Percentiles rank a stretch among this genome's conserved stretches.
Evolutionary conservation across 192 early-diverging fungal genomes (phyloP).

Genomic region (Coemansia sp.): DNA sequence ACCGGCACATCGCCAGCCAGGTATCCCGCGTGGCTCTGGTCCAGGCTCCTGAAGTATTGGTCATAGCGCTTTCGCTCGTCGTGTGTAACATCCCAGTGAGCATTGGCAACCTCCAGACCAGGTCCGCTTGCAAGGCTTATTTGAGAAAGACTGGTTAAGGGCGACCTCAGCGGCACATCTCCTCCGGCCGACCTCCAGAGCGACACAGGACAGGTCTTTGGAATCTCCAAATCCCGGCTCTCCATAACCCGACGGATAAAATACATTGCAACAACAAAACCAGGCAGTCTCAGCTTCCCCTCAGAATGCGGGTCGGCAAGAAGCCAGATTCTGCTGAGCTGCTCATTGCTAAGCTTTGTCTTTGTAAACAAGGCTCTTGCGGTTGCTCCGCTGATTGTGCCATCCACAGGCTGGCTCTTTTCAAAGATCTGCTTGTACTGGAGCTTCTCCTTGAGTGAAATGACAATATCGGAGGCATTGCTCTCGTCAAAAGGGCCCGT

Average conservation of each 20-base stretch:
- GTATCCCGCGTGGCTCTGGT: constrained; percentile 61
- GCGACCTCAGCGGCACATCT: constrained; percentile 42
- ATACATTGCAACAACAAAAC: constrained; percentile 92
- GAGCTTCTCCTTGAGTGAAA: constrained; percentile 57
- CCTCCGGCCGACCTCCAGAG: constrained; percentile 58
- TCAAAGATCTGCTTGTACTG: constrained; percentile 67
- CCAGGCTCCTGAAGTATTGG: constrained; percentile 75
- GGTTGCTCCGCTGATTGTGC: constrained; percentile 63
- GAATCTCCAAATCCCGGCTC: constrained; percentile 68
- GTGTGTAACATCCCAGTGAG: constrained; percentile 72
- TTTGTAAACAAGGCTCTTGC: constrained; percentile 77
- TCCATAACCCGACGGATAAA: constrained; percentile 82
- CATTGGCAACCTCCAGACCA: constrained; percentile 28
- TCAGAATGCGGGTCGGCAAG: constrained; percentile 75
- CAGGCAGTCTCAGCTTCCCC: constrained; percentile 73
- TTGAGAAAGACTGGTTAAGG: constrained; percentile 18
- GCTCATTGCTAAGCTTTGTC: constrained; percentile 78
- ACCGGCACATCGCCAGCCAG: constrained; percentile 74
- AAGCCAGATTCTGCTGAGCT: constrained; percentile 78
- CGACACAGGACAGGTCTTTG: constrained; percentile 65
- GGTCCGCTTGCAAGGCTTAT: constrained; percentile 39
- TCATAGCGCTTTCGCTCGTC: constrained; percentile 77
- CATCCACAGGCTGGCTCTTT: constrained; percentile 59
- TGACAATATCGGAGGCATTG: constrained; percentile 14
- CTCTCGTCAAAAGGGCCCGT: constrained; percentile 1